A percentile compares a stretch with the other conserved stretches of the same genome.
phyloP scores from a whole-genome alignment of 805 yeast species.

The Candida parachauliodes region DNA sequence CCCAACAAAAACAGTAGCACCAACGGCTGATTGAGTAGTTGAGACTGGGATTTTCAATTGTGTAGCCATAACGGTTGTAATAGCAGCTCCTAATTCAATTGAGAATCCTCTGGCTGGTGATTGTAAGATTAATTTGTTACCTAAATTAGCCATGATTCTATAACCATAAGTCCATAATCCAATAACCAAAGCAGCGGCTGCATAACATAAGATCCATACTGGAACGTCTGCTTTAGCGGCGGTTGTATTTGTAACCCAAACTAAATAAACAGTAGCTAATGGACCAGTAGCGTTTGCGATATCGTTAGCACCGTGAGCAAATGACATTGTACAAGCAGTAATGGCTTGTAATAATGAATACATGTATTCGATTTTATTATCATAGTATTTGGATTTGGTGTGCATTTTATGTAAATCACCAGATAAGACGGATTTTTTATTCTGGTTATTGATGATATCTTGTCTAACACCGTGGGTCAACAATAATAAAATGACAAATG shows the following conservation, averaged over 20 bases:
- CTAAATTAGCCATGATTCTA: constrained; percentile 64
- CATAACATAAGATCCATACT: constrained; percentile 64
- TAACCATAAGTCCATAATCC: constrained; percentile 75
- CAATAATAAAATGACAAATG: constrained; percentile 44
- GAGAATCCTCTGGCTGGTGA: constrained; percentile 78
- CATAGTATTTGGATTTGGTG: constrained; percentile 58
- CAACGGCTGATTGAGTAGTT: constrained; percentile 76
- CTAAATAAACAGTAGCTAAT: constrained; percentile 56
- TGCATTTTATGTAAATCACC: constrained; percentile 51
- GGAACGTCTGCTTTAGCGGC: constrained; percentile 56
- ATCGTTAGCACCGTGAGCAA: constrained; percentile 81
- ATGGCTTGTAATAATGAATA: constrained; percentile 66
- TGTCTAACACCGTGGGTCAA: constrained; percentile 58
- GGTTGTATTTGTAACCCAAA: constrained; percentile 53
- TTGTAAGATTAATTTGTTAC: constrained; percentile 70
- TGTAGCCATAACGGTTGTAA: constrained; percentile 72
- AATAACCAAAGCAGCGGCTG: constrained; percentile 63
- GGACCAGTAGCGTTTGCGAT: constrained; percentile 80
- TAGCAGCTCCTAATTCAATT: constrained; percentile 74
- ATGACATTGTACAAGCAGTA: constrained; percentile 77
- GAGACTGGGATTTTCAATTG: constrained; percentile 69
- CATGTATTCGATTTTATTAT: constrained; percentile 65
- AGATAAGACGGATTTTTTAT: constrained; percentile 36
- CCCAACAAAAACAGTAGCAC: constrained; percentile 75
- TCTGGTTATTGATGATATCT: constrained; percentile 56